Evolutionary conservation across 495 filamentous ascomycete genomes (phyloP), one percentile per base, ranked within the genome.

Genomic region (Antarctomyces pellizariae): DNA sequence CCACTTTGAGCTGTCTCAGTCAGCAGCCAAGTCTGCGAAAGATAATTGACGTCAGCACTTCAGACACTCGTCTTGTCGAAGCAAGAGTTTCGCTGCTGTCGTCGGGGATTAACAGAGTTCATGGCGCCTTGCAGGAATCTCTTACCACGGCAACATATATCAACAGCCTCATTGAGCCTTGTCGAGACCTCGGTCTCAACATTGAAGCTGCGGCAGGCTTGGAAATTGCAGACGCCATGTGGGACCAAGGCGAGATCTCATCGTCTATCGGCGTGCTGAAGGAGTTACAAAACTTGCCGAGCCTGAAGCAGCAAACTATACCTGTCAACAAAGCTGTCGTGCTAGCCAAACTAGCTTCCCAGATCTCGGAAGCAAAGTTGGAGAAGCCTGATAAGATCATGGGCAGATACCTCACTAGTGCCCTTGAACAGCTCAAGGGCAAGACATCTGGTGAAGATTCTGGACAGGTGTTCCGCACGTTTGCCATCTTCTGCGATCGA

Each of bases 161-260:
- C 14, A 75, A 63, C 2, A 64, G 71, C 24, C 57, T 92, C 2
- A 64, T 75, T n/a, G 36, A 54, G 15, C 55, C 67, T 3, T 80
- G 71, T 36, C 57, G 60, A 35, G 49, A 60, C 0, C 44, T 75
- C 26, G 77, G 74, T 0, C 49, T 92, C n/a, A 60, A 68, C 34
- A 64, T 91, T 25, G 69, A 72, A 33, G 75, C 67, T 3, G 69
- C 67, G 18, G 64, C 75, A 13, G 62, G 64, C 33, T 59, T 77
- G 23, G 86, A 95, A 45, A 61, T 71, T 12, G 80, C 86, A 5
- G 75, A 76, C 36, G 79, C 90, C 21, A 52, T 99, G 8, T 99
- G 86, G 86, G 80, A 84, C 29, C 75, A 90, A 42, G 84, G 78
- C 9, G 84, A 95, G 44, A 75, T 76, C 59, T 62, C 70, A n/a